Evolutionary conservation across 345 rosid genomes (phyloP).

Genomic region (Rubroshorea leprosula): DNA sequence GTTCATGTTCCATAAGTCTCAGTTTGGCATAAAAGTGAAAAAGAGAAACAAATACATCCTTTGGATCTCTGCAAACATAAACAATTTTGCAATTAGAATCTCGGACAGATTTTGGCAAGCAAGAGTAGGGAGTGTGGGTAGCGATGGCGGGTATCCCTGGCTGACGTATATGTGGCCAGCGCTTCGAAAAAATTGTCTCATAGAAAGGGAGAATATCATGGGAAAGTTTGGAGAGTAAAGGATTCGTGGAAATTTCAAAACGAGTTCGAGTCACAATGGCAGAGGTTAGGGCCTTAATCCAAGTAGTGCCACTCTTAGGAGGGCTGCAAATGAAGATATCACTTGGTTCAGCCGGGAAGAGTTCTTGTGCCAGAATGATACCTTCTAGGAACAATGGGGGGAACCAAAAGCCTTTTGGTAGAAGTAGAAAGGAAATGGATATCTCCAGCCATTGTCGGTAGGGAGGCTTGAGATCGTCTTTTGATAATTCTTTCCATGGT

Average conservation of each 20-base stretch:
- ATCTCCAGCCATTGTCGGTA: background rate
- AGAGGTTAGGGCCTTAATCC: constrained; percentile 17
- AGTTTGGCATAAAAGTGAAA: no score
- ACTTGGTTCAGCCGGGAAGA: background rate
- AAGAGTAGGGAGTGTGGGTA: constrained; percentile 15
- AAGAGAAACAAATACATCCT: no score
- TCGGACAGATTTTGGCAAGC: constrained; percentile 6
- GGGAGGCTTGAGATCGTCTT: constrained; percentile 5
- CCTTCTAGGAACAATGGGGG: background rate
- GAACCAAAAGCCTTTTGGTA: constrained; percentile 11
- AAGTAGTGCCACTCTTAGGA: constrained; percentile 9
- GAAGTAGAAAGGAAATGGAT: background rate
- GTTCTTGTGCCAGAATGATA: constrained; percentile 1
- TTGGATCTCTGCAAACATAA: constrained; percentile 1
- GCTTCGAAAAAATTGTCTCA: no score
- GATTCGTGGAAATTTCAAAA: background rate
- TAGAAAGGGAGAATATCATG: constrained; percentile 12
- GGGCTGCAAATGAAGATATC: constrained; percentile 13
- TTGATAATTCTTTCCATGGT: background rate
- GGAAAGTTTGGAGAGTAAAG: background rate
- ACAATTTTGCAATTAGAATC: constrained; percentile 8
- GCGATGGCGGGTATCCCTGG: constrained; percentile 4
- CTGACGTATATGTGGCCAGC: background rate
- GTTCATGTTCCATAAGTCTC: no score
- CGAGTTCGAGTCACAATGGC: constrained; percentile 10